Evolutionary conservation across 2,329 filamentous ascomycete genomes (phyloP).

Genomic region (Diplodia scrobiculata): DNA sequence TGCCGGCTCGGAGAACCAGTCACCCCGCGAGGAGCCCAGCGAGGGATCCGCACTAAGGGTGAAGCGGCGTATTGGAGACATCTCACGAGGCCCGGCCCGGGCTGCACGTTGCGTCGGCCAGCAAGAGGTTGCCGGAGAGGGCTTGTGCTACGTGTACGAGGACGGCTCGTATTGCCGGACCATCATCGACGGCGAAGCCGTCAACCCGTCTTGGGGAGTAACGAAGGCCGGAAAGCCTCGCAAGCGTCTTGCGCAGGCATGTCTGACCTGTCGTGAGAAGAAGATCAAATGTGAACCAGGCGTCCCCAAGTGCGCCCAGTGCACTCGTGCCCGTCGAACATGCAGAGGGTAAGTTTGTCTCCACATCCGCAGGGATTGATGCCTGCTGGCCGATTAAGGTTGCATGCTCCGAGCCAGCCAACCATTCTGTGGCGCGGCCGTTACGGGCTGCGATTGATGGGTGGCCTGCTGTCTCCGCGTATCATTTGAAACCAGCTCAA

Average conservation of each 20-base stretch:
- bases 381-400: background rate
- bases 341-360: constrained; percentile 66
- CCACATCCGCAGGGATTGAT: background rate
- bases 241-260: constrained; percentile 89
- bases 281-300: constrained; percentile 97
- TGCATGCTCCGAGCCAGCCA: constrained; percentile 1
- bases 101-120: constrained; percentile 44
- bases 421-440: background rate
- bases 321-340: constrained; percentile 82
- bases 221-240: constrained; percentile 93
- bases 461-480: constrained; percentile 7
- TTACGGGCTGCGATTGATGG: background rate
- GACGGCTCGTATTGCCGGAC: constrained; percentile 81
- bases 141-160: constrained; percentile 81
- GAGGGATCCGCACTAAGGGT: constrained; percentile 36
- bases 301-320: constrained; percentile 83
- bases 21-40: constrained; percentile 38
- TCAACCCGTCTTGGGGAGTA: constrained; percentile 90
- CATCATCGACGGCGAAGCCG: constrained; percentile 78
- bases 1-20: constrained; percentile 35
- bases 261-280: constrained; percentile 89
- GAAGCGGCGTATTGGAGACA: constrained; percentile 42
- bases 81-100: constrained; percentile 40
- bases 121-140: constrained; percentile 71
- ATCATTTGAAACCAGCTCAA: constrained; percentile 7